Evolutionary conservation across 768 basidiomycete genomes (phyloP), one percentile per base, ranked within the genome.

Genomic region (Suillus subalutaceus): DNA sequence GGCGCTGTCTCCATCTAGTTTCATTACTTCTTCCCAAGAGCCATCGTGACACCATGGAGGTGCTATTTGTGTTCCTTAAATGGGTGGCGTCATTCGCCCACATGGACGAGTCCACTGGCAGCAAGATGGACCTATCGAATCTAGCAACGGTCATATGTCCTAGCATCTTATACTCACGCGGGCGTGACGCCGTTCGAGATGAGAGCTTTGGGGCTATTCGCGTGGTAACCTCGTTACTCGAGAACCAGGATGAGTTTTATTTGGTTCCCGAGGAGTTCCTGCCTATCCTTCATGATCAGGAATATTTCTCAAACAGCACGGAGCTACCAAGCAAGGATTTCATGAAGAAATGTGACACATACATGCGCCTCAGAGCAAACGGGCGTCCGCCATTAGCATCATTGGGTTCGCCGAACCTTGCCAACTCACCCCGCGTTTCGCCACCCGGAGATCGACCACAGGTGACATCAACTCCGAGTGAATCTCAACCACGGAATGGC

Each of bases 1-100:
- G 85, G 71, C 90, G 92, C 62, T 86, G 91, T 72, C 84, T 99
- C 35, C 96, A 98, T 76, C 84, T 97, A 70, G 82, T 96, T 18
- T 90, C 91, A 50, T 81, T 96, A 65, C 82, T 99, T 9, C 80
- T 99, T 73, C 97, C 97, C 41, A 95, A 94, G 80, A 87, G 88
- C 67, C 94, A 99, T 77, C 90, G 97, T 68, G 97, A 99, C 78
- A 98, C 97, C 23, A 89, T 97, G 88, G 97, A 99, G 79, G 94
- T 97, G 61, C 82, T 99, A 61, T 98, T 97, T 74, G 96, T 97
- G 38, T 99, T 99, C 82, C 85, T 99, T 70, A 97, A 98, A 79
- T 99, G 97, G 97, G 97, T 99, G 13, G 97, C 97, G 12, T 97
- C 96, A 2, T 99, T 99, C 77, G 95, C 97, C 59, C 97, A 99